phyloP scores from a whole-genome alignment of 2,329 filamentous ascomycete species.

The Colletotrichum navitas region DNA sequence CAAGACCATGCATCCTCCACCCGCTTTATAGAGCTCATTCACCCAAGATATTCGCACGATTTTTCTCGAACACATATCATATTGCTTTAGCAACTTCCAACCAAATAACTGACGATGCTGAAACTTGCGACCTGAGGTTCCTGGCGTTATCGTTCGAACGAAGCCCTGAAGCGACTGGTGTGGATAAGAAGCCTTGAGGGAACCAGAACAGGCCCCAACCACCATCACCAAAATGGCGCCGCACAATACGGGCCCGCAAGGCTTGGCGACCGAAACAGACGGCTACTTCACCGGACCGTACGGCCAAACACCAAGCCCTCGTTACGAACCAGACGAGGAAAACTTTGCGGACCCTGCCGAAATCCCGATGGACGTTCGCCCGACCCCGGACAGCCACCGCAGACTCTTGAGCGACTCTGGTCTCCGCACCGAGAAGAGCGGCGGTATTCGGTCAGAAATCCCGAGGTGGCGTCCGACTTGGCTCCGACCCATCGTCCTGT shows the following conservation, averaged over 20 bases:
- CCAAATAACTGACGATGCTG: not conserved
- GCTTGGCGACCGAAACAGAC: not conserved
- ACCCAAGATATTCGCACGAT: not conserved
- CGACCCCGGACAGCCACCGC: not conserved
- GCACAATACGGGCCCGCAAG: not conserved
- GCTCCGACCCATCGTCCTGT: not conserved
- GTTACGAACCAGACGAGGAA: not conserved
- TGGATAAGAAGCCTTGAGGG: not conserved
- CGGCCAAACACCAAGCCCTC: not conserved
- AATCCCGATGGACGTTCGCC: not conserved
- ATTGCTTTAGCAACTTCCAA: not conserved
- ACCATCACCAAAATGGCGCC: not conserved
- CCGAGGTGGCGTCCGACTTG: slow-evolving; percentile 13
- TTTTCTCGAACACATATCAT: not conserved
- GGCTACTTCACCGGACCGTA: not conserved
- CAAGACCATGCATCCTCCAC: not conserved
- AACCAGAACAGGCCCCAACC: not conserved
- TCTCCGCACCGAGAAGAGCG: not conserved
- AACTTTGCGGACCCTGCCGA: not conserved
- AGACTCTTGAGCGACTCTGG: not conserved
- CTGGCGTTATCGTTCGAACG: not conserved
- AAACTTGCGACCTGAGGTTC: not conserved
- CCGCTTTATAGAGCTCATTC: not conserved
- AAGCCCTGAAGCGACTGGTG: not conserved
- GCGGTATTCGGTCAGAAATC: not conserved